phyloP scores from a whole-genome alignment of 2,329 filamentous ascomycete genomes.

The Aspergillus flavus region DNA sequence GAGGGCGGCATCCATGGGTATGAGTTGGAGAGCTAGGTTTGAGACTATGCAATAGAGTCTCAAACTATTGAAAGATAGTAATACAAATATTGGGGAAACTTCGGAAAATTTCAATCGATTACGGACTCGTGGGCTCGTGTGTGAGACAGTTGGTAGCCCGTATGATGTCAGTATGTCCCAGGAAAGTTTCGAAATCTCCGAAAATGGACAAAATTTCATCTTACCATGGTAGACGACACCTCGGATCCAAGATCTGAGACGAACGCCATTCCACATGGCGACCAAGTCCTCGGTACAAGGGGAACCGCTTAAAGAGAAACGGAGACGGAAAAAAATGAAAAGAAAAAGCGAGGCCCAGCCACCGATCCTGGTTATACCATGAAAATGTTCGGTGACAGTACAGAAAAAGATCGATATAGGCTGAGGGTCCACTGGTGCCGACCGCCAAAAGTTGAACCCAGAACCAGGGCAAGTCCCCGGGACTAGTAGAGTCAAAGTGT shows the following conservation, averaged over 20 bases:
- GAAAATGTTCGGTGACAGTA: background rate
- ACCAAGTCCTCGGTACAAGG: background rate
- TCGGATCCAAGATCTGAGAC: slow-evolving; percentile 4
- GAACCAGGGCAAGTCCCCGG: slow-evolving; percentile 2
- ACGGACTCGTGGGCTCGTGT: slow-evolving; percentile 14
- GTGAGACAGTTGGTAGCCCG: slow-evolving; percentile 17
- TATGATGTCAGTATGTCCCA: slow-evolving; percentile 20
- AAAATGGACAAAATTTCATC: background rate
- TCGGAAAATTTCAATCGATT: slow-evolving; percentile 20
- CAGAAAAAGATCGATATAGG: background rate
- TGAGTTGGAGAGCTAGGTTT: slow-evolving; percentile 7
- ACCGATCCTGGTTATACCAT: background rate
- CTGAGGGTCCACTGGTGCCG: background rate
- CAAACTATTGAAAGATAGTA: slow-evolving; percentile 19
- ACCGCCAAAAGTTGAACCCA: background rate
- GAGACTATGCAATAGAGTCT: slow-evolving; percentile 19
- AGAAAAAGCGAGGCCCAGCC: background rate
- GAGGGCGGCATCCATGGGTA: background rate
- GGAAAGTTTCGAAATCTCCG: slow-evolving; percentile 10
- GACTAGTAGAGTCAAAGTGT: background rate
- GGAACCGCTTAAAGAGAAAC: background rate
- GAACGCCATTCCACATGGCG: slow-evolving; percentile 1
- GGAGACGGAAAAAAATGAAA: background rate
- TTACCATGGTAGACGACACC: background rate
- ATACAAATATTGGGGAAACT: slow-evolving; percentile 14